Evolutionary conservation across 1,284 basidiomycete genomes (phyloP), one percentile per base, ranked within the genome.

Genomic region (Singerocomus inundabilis): DNA sequence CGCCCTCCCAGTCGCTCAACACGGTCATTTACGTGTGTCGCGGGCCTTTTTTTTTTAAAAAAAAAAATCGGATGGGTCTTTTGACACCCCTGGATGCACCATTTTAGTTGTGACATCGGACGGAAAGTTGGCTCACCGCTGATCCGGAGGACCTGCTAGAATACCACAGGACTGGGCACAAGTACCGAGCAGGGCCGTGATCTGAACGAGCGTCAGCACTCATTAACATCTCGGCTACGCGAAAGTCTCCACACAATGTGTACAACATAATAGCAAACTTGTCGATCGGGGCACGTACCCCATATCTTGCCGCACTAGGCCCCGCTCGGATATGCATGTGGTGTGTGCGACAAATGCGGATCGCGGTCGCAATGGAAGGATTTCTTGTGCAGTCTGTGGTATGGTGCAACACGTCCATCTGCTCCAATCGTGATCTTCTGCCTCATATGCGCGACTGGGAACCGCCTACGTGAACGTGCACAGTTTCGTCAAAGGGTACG

Each of bases 61-160:
- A 40, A 51, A 21, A 40, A 33, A 6, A 33, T 29, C 33, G 12
- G 15, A 33, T 34, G 11, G 29, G 37, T 47, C 51, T 44, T 31
- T 35, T 34, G 43, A 48, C 34, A 25, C 33, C 39, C 26, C 42
- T 52, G 21, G 21, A 25, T 18, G 59, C 59, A 62, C 56, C 55
- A 64, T 58, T 51, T 58, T 47, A 62, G 59, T 49, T 60, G 57
- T 66, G 46, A 60, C 28, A 46, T 48, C 24, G 29, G 30, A 38
- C 32, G 25, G 36, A 54, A 41, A 45, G 33, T 42, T 47, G 33
- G 42, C 51, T 51, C 37, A 41, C 41, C 47, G 6, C 39, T 45
- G 54, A 44, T 54, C 53, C 43, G 46, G 39, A 40, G 34, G 40
- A 28, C 11, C 33, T 5, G 26, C 39, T 39, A 29, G 37, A 44